These are phyloP conservation scores for Periconia sp. DNA, from an alignment of 2,329 filamentous ascomycete genomes.

Conservation along the genomic window DNA sequence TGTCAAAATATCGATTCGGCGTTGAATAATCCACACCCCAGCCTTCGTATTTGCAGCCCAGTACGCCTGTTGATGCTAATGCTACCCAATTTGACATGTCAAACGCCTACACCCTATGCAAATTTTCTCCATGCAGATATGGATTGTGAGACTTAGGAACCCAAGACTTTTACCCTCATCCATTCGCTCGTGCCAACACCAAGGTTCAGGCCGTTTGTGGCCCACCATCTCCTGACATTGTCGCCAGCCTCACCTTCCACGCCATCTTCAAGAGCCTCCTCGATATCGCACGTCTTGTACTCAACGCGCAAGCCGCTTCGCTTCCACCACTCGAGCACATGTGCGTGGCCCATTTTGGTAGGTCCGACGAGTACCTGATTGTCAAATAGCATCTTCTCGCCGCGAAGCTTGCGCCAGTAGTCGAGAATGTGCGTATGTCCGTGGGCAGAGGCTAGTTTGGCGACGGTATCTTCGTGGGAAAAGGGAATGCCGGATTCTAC, in stretches of 20 bases:
- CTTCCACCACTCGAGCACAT: conserved; percentile 93
- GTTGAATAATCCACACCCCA: too few species aligned
- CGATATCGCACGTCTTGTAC: conserved; percentile 94
- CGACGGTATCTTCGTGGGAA: conserved; percentile 79
- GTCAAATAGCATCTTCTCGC: conserved; percentile 81
- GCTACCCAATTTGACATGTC: not conserved
- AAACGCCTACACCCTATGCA: not conserved
- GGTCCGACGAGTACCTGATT: conserved; percentile 83
- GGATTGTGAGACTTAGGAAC: conserved; percentile 20
- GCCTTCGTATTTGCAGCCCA: not conserved
- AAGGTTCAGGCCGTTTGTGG: conserved; percentile 79
- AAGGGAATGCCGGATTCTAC: conserved; percentile 79
- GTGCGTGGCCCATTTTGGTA: conserved; percentile 83
- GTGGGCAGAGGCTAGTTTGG: conserved; percentile 82
- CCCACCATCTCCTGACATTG: conserved; percentile 85
- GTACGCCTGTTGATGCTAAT: not conserved
- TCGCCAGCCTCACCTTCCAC: conserved; percentile 71
- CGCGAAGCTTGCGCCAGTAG: conserved; percentile 77
- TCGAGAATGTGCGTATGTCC: conserved; percentile 85
- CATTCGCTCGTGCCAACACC: conserved; percentile 85
- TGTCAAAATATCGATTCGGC: too few species aligned
- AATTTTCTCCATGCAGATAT: too few species aligned
- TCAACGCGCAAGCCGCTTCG: conserved; percentile 77
- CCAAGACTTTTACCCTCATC: conserved; percentile 80
- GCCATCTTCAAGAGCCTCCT: conserved; percentile 91